Percentiles rank a stretch among this genome's conserved stretches.
phyloP scores from a whole-genome alignment of 257 asterid genomes.

The Marsdenia floribunda region DNA sequence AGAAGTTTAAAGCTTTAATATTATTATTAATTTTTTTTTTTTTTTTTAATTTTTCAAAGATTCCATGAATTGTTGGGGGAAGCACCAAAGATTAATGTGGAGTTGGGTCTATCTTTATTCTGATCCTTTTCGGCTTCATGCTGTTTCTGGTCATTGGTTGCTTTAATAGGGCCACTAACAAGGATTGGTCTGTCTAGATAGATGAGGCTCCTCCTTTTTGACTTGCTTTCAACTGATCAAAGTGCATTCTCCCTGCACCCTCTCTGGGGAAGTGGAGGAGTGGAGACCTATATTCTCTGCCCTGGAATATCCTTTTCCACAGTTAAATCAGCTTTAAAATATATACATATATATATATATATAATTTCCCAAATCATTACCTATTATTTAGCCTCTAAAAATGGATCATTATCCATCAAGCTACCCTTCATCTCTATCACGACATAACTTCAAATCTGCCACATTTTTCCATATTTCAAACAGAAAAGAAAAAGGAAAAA shows the following conservation, averaged over 20 bases:
- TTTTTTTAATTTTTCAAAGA: conserved; percentile 10
- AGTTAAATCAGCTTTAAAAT: background rate
- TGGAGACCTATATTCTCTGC: conserved; percentile 1
- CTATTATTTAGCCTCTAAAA: background rate
- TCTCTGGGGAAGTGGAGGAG: background rate
- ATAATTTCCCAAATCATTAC: background rate
- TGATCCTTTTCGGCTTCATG: background rate
- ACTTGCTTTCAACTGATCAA: background rate
- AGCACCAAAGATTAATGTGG: conserved; percentile 9
- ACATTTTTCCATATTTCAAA: conserved; percentile 4
- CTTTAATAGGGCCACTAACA: conserved; percentile 5
- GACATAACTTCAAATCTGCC: background rate
- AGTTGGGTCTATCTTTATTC: background rate
- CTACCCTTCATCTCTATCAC: background rate
- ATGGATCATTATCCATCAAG: background rate
- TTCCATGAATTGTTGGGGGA: conserved; percentile 14
- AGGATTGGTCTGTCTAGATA: background rate
- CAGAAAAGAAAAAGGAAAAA: background rate
- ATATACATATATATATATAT: too few species aligned
- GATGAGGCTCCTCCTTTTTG: conserved; percentile 6
- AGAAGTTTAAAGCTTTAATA: background rate
- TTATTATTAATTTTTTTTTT: too few species aligned
- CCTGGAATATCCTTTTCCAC: conserved; percentile 2
- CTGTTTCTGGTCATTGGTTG: conserved; percentile 3
- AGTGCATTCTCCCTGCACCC: background rate